Conservation (phyloP, 345 rosid species). For the Syzygium grande region DNA sequence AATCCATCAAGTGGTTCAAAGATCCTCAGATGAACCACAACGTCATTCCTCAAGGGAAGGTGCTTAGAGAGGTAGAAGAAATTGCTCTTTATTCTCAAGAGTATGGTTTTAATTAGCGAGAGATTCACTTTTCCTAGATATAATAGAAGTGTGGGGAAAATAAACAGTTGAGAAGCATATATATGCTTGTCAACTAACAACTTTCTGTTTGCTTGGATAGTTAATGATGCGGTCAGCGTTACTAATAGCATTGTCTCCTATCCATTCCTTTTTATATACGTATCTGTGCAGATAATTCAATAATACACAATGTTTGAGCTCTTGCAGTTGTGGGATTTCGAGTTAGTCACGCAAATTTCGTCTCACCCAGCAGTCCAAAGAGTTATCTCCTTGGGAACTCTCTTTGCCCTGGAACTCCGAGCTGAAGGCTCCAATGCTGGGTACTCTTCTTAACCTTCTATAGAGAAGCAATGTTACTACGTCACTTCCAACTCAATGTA, state of each 20-base stretch:
- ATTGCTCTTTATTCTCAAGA: neutral
- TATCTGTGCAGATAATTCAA: neutral
- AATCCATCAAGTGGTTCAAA: constrained; percentile 79
- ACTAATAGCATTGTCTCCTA: neutral
- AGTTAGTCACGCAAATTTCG: constrained; percentile 55
- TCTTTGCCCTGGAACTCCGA: constrained; percentile 65
- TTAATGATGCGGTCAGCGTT: neutral
- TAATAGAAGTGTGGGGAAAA: neutral
- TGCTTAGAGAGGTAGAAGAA: constrained; percentile 59
- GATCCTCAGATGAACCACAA: constrained; percentile 72
- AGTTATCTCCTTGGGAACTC: constrained; percentile 76
- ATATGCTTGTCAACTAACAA: neutral
- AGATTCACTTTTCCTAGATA: neutral
- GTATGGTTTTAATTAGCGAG: neutral
- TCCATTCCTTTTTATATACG: neutral
- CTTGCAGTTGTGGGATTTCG: constrained; percentile 76
- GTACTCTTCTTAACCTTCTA: constrained; percentile 22
- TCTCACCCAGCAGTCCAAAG: constrained; percentile 63
- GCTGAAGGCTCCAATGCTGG: constrained; percentile 60
- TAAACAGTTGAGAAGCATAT: neutral
- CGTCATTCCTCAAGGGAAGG: constrained; percentile 31
- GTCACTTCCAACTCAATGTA: neutral
- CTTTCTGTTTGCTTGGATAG: neutral
- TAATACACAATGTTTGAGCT: neutral
- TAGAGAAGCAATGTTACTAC: neutral